These are phyloP conservation scores for Nepenthes mirabilis DNA, from an alignment of 148 eudicot genomes.

Conservation along the genomic window DNA sequence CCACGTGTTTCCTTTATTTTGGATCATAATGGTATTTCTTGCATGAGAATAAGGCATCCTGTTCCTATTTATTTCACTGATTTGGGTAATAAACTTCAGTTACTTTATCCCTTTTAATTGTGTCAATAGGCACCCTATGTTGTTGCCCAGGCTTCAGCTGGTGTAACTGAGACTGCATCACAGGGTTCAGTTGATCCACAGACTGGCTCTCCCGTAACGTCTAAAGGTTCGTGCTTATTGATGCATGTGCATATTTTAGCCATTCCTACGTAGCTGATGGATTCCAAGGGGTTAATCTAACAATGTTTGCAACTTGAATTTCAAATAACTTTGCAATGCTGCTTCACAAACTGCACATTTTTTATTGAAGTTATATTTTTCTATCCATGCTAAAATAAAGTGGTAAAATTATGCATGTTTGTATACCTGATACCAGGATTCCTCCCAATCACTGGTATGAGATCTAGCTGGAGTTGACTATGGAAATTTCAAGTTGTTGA, in stretches of 20 bases:
- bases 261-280: not conserved
- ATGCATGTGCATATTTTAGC: not conserved
- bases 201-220: slow-evolving; percentile 25
- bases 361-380: not conserved
- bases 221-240: slow-evolving; percentile 31
- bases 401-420: not conserved
- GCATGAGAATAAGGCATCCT: not conserved
- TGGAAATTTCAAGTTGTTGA: no score
- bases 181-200: slow-evolving; percentile 43
- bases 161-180: slow-evolving; percentile 37
- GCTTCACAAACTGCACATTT: not conserved
- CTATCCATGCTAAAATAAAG: no score
- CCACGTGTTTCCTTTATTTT: no score
- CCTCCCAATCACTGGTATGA: no score
- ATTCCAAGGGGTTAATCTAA: not conserved
- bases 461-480: no score
- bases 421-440: no score
- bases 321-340: no score
- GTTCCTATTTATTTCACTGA: not conserved
- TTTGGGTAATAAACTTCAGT: no score
- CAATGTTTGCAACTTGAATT: not conserved
- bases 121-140: slow-evolving; percentile 40
- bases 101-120: not conserved
- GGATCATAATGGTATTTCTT: not conserved
- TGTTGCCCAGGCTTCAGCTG: slow-evolving; percentile 35